Evolutionary conservation across 192 early-diverging fungal genomes (phyloP).

Genomic region (Gonapodya sp.): DNA sequence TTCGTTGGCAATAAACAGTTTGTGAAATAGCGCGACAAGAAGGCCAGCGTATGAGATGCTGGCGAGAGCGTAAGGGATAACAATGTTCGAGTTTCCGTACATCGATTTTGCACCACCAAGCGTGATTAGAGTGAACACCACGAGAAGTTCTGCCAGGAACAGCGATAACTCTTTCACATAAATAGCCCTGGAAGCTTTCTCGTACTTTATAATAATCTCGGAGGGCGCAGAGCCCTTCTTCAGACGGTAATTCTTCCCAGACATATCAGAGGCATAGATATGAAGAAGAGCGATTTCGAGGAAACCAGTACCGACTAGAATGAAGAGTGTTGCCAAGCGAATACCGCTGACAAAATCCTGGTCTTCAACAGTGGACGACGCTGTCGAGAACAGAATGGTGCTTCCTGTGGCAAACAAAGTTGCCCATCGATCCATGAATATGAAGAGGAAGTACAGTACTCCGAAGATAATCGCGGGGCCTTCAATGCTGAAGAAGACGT

Average conservation of each 20-base stretch:
- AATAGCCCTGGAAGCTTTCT: not conserved
- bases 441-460: constrained; percentile 31
- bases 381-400: constrained; percentile 17
- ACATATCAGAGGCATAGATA: not conserved
- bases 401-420: constrained; percentile 29
- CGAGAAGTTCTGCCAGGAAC: not conserved
- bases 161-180: not conserved
- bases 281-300: constrained; percentile 25
- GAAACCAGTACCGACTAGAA: constrained; percentile 29
- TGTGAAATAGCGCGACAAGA: constrained; percentile 31
- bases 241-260: not conserved
- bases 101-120: constrained; percentile 3
- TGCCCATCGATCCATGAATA: constrained; percentile 30
- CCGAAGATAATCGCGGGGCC: constrained; percentile 30
- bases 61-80: constrained; percentile 13
- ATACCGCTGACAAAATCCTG: constrained; percentile 22
- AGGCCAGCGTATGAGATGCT: constrained; percentile 23
- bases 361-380: not conserved
- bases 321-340: constrained; percentile 25
- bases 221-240: not conserved
- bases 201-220: not conserved
- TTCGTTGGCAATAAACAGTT: constrained; percentile 26
- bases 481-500: constrained; percentile 30
- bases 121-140: not conserved
- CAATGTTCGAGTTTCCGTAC: constrained; percentile 18